Percentiles rank a stretch among this genome's conserved stretches.
Conservation (phyloP, 176 grass and related monocot genomes). For the Dendrocalamus sinicus region DNA sequence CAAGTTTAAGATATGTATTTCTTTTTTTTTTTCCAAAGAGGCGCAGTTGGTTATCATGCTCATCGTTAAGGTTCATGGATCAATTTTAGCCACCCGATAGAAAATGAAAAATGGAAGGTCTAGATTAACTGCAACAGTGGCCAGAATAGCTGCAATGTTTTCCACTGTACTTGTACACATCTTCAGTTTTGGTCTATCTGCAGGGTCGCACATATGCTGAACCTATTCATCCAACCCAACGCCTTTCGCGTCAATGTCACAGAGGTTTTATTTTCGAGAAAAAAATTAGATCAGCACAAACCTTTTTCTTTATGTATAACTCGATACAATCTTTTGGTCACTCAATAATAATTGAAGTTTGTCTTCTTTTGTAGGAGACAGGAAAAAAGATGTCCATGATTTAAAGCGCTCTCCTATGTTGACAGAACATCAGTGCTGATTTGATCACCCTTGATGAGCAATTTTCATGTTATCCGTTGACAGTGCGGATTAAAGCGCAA, state of each 20-base stretch:
- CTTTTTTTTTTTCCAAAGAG: too few species aligned
- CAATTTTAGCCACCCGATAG: background rate
- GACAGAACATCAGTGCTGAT: background rate
- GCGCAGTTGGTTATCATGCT: too few species aligned
- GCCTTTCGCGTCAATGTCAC: background rate
- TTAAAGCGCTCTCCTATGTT: constrained; percentile 3
- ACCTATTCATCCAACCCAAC: background rate
- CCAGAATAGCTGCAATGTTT: background rate
- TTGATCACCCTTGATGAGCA: background rate
- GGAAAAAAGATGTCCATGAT: constrained; percentile 21
- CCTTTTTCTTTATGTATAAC: background rate
- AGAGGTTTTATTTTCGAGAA: background rate
- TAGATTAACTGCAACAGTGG: background rate
- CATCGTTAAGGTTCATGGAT: background rate
- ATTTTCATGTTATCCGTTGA: background rate
- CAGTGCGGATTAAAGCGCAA: background rate
- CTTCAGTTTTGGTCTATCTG: background rate
- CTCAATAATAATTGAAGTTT: constrained; percentile 12
- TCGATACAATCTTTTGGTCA: background rate
- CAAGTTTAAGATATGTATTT: too few species aligned
- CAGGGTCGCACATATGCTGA: background rate
- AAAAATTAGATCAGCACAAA: background rate
- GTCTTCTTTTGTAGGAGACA: constrained; percentile 1
- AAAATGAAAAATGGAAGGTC: background rate
- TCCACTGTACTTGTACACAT: background rate